Percentiles rank a stretch among this genome's conserved stretches.
phyloP scores from a whole-genome alignment of 305 asterid genomes.

The Salvia sclarea region DNA sequence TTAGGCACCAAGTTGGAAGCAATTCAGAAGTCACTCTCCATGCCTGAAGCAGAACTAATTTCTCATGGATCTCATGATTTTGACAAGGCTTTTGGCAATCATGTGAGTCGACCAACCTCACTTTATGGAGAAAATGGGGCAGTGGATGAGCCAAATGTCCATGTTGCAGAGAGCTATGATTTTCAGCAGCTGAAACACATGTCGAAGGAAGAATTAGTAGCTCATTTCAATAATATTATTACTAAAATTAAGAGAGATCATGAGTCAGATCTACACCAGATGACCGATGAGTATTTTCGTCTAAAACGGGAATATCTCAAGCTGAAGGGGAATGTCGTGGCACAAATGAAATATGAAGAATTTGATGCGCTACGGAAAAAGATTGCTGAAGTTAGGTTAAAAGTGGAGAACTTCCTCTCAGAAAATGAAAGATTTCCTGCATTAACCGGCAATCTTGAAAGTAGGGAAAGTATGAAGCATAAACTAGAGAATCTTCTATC shows the following conservation, averaged over 20 bases:
- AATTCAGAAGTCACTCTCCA: slow-evolving; percentile 56
- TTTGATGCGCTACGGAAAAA: slow-evolving; percentile 61
- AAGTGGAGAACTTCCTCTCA: slow-evolving; percentile 61
- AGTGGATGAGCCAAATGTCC: slow-evolving; percentile 42
- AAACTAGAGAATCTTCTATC: slow-evolving; percentile 57
- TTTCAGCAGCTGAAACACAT: slow-evolving; percentile 60
- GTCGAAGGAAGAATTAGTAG: slow-evolving; percentile 54
- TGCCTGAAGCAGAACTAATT: slow-evolving; percentile 48
- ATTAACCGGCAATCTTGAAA: slow-evolving; percentile 38
- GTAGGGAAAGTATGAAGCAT: slow-evolving; percentile 48
- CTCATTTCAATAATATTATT: slow-evolving; percentile 56
- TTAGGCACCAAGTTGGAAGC: slow-evolving; percentile 59
- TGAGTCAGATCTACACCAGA: slow-evolving; percentile 60
- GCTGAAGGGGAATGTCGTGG: slow-evolving; percentile 47
- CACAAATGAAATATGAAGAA: slow-evolving; percentile 69
- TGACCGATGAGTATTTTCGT: slow-evolving; percentile 62
- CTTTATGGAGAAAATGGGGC: slow-evolving; percentile 58
- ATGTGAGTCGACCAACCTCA: slow-evolving; percentile 36
- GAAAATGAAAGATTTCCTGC: slow-evolving; percentile 54
- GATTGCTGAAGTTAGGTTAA: slow-evolving; percentile 58
- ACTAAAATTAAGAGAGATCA: slow-evolving; percentile 72
- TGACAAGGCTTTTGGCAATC: slow-evolving; percentile 51
- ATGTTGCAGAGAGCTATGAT: slow-evolving; percentile 58
- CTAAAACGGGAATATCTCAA: slow-evolving; percentile 68
- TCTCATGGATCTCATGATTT: slow-evolving; percentile 72